Base-by-base conservation (phyloP, 257 asterid species). In the Haberlea rhodopensis region DNA sequence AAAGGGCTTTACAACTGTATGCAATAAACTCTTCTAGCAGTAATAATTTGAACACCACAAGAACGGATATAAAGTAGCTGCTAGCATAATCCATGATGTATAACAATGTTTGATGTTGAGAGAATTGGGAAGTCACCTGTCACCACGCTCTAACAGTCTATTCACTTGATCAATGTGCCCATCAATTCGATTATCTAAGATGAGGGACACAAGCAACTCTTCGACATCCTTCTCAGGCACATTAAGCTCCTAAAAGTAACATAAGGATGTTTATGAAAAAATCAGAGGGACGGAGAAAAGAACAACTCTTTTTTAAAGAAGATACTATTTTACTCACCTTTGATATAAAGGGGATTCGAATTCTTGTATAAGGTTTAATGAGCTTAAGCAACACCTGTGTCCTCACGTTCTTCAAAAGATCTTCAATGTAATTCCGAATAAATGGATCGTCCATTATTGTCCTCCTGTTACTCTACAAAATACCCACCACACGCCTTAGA, bases 121-220 rank as follows among this genome's bases (percentile, higher is more conserved):
- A 9, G 18, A 43, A 23, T 70, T 54, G 10, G 43, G 15, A 65
- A 71, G 66, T 59, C 67, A 56, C 97, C 96, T 94, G 88, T 90
- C 99, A n/a, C 96, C 94, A 78, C 95, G 86, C 73, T 91, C 98
- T 57, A 91, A 78, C 29, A 91, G 88, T 67, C 90, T 80, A 72
- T 88, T 88, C 78, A 91, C 98, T 82, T 91, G 98, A 82, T 91
- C 98, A 78, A 91, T 91, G 79, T 88, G 95, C 55, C 98, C 98
- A 16, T 79, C 76, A 74, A 91, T 82, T 49, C 96, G 87, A 69
- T 91, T 91, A 67, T 91, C 98, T 83, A 94, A 74, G 69, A 94
- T 90, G 15, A 94, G 96, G 31, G 96, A 86, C 24, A 94, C 99
- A 80, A 94, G 75, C 79, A 94, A 73, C 63, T 84, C 95, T 81